Base-by-base conservation (phyloP, 768 basidiomycete species). In the Ephemerocybe angulata region DNA sequence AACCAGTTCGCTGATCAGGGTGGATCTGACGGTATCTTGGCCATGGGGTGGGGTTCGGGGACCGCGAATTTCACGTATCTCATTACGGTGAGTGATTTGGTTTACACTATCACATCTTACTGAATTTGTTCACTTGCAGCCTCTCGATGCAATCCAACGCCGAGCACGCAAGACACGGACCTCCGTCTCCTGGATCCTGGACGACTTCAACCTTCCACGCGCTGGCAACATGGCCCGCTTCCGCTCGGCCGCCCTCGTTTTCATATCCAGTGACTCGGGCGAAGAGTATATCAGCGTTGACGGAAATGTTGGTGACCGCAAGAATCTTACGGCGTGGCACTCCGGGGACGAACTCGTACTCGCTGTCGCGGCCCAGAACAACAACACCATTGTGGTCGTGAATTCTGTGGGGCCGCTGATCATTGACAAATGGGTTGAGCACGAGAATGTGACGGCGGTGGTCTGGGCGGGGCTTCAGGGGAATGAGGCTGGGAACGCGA, bases 31-130 rank as follows among this genome's bases (percentile, higher is more conserved):
- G 92, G 92, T 10, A 77, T 88, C 17, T 76, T 97, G 21, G 92
- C 91, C 7, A 87, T 93, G 86, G 93, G 93, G 13, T 97, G 94
- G 94, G 94, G 92, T 33, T 88, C 86, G 48, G 92, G 91, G 4
- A 90, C 93, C 0, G 77, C 82, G 12, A 81, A 84, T 60, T 86
- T 90, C 73, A 83, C 86, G 4, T 93, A 93, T 68, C 80, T 93
- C 13, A 70, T 93, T 56, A 84, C 88, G 46, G 86, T 87, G 53
- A 63, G 82, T 72, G 1, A 13, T 6, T 44, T 21, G 5, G 1
- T 31, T 7, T 28, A 37, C 15, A 17, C 25, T 35, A 29, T 37
- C 21, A 15, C 33, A 5, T 46, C 27, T 25, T 17, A 25, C 15
- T 3, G 10, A 6, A 17, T 2, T 6, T 43, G 10, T 15, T 43